A percentile compares a stretch with the other conserved stretches of the same genome.
Evolutionary conservation across 208 protist genomes (phyloP).

Genomic region (Acanthamoeba royreba): DNA sequence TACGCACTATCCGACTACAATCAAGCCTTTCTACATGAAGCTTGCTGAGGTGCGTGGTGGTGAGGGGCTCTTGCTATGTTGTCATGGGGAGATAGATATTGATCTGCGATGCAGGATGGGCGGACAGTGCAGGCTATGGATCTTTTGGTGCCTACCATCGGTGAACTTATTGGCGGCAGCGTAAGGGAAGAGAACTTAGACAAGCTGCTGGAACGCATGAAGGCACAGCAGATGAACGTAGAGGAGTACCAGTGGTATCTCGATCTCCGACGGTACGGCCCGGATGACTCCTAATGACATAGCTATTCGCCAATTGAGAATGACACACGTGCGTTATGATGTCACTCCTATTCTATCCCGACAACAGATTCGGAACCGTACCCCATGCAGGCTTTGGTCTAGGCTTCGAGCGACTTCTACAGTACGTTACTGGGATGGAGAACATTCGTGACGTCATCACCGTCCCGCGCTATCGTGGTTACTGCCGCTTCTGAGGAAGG

Average conservation of each 20-base stretch:
- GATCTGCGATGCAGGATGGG: background rate
- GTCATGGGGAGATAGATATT: background rate
- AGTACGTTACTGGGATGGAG: slow-evolving; percentile 62
- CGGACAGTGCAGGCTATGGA: slow-evolving; percentile 63
- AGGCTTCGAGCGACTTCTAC: slow-evolving; percentile 73
- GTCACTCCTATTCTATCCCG: background rate
- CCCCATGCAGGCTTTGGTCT: slow-evolving; percentile 82
- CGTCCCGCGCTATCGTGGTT: slow-evolving; percentile 59
- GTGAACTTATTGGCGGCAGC: slow-evolving; percentile 81
- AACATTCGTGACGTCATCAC: slow-evolving; percentile 74
- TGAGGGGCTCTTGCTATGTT: slow-evolving; percentile 58
- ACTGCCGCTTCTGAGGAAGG: slow-evolving; percentile 47
- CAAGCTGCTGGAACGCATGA: background rate
- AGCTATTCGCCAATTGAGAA: too few species aligned
- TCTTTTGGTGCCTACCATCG: slow-evolving; percentile 77
- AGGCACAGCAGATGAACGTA: slow-evolving; percentile 15
- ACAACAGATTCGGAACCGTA: slow-evolving; percentile 19
- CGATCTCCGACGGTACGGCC: slow-evolving; percentile 78
- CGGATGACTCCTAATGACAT: too few species aligned
- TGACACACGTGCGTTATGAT: too few species aligned
- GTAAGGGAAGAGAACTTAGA: slow-evolving; percentile 65
- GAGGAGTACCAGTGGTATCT: slow-evolving; percentile 69
- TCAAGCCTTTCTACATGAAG: slow-evolving; percentile 84
- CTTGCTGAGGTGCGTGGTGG: slow-evolving; percentile 48
- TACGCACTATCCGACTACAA: slow-evolving; percentile 77